Evolutionary conservation across 31 red algal genomes (phyloP), one percentile per base, ranked within the genome.

Genomic region (Odonthalia washingtoniensis): DNA sequence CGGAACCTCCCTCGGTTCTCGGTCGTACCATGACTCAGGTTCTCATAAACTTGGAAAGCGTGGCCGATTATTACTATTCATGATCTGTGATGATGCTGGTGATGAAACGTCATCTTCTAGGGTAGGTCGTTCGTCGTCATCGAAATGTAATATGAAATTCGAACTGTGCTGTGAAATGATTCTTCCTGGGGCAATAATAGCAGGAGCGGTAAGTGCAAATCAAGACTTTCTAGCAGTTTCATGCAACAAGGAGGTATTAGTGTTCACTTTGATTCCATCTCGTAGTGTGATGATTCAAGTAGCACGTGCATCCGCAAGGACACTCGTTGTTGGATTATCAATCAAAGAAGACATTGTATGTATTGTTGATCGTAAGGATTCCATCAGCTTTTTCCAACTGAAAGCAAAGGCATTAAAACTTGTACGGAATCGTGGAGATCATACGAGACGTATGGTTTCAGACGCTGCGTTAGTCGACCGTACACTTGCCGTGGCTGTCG

Each of bases 381-480:
- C 91, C n/a, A 67, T 94, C 17, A 70, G 68, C 1, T 84, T 94
- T 46, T 94, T 79, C 61, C 70, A 72, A 14, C 41, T 94, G 16
- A 63, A 77, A 3, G 18, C 53, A 28, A 34, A 77, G 5, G 40
- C 44, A 33, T 39, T 46, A 32, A 69, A 84, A 43, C 52, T 94
- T 45, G 44, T 84, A 16, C 65, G 91, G 32, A 78, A 88, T 43
- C 66, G 91, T 21, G 74, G 84, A 46, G 91, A 94, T 69, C 74
- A 84, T 74, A 75, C 78, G 35, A 74, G 72, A 40, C 44, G 91
- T 70, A 72, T 84, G 4, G 80, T 94, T 61, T 88, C 91, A 35
- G 91, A 94, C 36, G 91, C 91, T 17, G 78, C 82, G 26, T 46
- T 94, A 35, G 77, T 94, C 2, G 85, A 94, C 78, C n/a, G 80